phyloP scores from a whole-genome alignment of 1,284 basidiomycete genomes.

The Tetrapyrgos nigripes region DNA sequence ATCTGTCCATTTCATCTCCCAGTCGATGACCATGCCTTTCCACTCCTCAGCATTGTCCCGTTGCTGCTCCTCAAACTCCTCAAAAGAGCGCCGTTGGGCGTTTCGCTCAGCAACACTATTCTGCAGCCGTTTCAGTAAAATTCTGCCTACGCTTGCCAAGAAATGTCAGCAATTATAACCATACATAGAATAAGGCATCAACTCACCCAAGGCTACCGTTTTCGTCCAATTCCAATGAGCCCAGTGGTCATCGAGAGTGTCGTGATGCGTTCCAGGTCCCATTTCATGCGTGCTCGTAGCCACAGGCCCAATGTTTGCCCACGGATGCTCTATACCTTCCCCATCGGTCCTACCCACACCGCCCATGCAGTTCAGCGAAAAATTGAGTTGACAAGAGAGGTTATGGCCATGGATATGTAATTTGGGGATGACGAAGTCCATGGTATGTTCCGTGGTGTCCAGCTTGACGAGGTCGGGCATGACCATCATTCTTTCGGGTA shows the following conservation, averaged over 20 bases:
- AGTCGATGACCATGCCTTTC: conserved; percentile 24
- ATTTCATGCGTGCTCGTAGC: conserved; percentile 31
- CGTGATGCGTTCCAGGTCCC: conserved; percentile 26
- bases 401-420: conserved; percentile 1
- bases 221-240: conserved; percentile 36
- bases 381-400: conserved; percentile 19
- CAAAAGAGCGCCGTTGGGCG: background rate
- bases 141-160: background rate
- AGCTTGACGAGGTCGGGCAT: too few relatives aligned
- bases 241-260: conserved; percentile 35
- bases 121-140: background rate
- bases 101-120: background rate
- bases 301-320: conserved; percentile 12
- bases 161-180: background rate
- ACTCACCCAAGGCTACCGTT: conserved; percentile 6
- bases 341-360: conserved; percentile 26
- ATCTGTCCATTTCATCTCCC: conserved; percentile 26
- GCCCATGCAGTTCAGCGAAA: conserved; percentile 18
- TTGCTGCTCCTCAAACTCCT: background rate
- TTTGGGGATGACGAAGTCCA: too few relatives aligned
- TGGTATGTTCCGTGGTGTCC: too few relatives aligned
- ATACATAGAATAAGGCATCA: too few relatives aligned
- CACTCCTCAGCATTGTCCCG: conserved; percentile 17
- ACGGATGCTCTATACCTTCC: too few relatives aligned
- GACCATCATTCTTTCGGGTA: too few relatives aligned